Conservation (phyloP, 2,329 filamentous ascomycete genomes). For the Colletotrichum lindemuthianum region DNA sequence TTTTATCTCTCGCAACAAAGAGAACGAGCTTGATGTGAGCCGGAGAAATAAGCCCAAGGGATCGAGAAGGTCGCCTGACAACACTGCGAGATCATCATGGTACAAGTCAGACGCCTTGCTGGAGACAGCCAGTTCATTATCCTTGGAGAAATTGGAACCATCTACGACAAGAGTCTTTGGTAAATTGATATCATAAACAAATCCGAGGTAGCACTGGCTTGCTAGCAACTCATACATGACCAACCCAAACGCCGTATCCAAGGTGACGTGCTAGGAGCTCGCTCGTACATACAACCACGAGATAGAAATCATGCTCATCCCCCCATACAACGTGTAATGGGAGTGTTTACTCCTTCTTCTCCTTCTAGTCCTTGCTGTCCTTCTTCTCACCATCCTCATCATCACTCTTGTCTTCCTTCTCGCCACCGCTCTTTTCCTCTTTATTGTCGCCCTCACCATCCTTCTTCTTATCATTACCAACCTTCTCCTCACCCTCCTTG, state of each 20-base stretch:
- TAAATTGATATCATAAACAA: no score
- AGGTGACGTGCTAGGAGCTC: no score
- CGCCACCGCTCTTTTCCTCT: slow-evolving; percentile 33
- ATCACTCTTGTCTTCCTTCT: slow-evolving; percentile 42
- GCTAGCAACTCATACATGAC: not conserved
- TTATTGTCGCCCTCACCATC: slow-evolving; percentile 36
- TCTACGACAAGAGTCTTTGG: no score
- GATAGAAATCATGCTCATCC: not conserved
- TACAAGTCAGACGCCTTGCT: not conserved
- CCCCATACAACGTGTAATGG: not conserved
- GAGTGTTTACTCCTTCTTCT: slow-evolving; percentile 21
- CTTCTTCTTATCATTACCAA: slow-evolving; percentile 36
- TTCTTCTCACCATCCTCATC: slow-evolving; percentile 20
- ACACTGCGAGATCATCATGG: not conserved
- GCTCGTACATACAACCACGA: not conserved
- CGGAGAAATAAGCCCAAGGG: no score
- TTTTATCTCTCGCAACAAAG: no score
- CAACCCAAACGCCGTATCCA: no score
- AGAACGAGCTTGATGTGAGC: no score
- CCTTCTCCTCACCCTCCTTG: slow-evolving; percentile 39
- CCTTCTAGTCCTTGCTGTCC: slow-evolving; percentile 12
- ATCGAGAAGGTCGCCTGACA: no score
- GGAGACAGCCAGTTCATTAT: no score
- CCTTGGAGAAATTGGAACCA: no score
- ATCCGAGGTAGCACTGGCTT: not conserved